Evolutionary conservation across 208 protist genomes (phyloP), one percentile per base, ranked within the genome.

Genomic region (Trypanosomatidae sp.): DNA sequence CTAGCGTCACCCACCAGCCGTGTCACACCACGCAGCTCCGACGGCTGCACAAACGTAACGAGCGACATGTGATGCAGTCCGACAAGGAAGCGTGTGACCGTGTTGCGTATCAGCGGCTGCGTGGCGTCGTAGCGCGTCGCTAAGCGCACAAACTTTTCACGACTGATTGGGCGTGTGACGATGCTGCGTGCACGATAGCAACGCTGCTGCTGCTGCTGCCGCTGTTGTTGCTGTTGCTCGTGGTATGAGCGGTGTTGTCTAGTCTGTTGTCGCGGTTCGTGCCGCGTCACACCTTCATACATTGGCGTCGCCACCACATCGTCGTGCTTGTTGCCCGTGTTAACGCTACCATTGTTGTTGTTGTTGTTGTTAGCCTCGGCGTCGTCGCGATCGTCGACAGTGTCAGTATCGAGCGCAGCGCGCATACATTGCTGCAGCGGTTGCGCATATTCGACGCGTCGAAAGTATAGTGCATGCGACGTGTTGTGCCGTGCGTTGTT

Each of bases 221-320:
- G n/a, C 30, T 35, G n/a, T 35, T 35, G n/a, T 35, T n/a, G 30
- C n/a, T 35, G 30, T 35, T 35, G 30, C n/a, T 35, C 30, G 30
- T 35, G 11, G 11, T 11, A 35, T 35, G 30, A 35, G 11, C 30
- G n/a, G n/a, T 35, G 11, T 35, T 35, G 11, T 11, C 30, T 35
- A 35, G 11, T 35, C n/a, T 35, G 30, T 11, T 35, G 30, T 35
- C 11, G n/a, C n/a, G n/a, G 30, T 35, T 35, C 30, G n/a, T n/a
- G n/a, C n/a, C n/a, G n/a, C n/a, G n/a, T n/a, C n/a, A n/a, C n/a
- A n/a, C n/a, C n/a, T n/a, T n/a, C n/a, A n/a, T n/a, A n/a, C n/a
- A n/a, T n/a, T n/a, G n/a, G n/a, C n/a, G n/a, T n/a, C n/a, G n/a
- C n/a, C n/a, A n/a, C n/a, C n/a, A n/a, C n/a, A n/a, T n/a, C n/a